Conservation (phyloP, 495 filamentous ascomycete genomes). For the Geopyxis carbonaria region DNA sequence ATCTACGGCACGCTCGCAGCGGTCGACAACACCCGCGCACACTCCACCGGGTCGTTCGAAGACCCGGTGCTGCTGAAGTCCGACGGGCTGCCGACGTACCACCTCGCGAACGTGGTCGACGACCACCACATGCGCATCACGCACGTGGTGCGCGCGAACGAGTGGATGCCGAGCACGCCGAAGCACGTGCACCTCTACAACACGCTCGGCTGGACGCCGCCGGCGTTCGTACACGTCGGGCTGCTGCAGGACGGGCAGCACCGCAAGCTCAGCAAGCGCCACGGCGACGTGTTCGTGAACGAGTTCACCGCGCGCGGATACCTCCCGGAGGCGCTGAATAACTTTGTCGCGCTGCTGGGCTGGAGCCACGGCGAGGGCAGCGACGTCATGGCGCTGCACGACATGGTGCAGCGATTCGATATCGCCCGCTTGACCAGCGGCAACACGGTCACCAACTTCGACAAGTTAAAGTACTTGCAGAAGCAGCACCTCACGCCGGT, state of each 20-base stretch:
- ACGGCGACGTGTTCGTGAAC: conserved; percentile 49
- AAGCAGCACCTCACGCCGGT: conserved; percentile 40
- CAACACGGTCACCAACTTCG: conserved; percentile 66
- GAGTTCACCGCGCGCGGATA: conserved; percentile 51
- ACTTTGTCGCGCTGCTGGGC: conserved; percentile 71
- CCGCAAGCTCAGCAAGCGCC: conserved; percentile 83
- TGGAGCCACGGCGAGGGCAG: conserved; percentile 51
- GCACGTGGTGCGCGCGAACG: conserved; percentile 69
- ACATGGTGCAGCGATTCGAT: conserved; percentile 54
- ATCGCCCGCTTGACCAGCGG: conserved; percentile 66
- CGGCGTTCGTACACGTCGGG: conserved; percentile 74
- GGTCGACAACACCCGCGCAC: conserved; percentile 28
- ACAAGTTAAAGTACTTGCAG: conserved; percentile 69
- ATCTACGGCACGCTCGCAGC: conserved; percentile 50
- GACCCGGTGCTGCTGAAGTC: conserved; percentile 78
- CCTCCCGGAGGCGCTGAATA: conserved; percentile 56
- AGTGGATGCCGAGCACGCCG: conserved; percentile 91
- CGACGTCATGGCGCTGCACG: conserved; percentile 53
- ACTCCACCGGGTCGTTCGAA: conserved; percentile 35
- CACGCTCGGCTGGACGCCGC: conserved; percentile 76
- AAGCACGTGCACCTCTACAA: conserved; percentile 74
- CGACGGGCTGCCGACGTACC: conserved; percentile 86
- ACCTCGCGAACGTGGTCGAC: conserved; percentile 92
- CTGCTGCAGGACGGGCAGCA: conserved; percentile 56
- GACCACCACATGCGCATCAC: conserved; percentile 90